Evolutionary conservation across 371 early-diverging fungal species (phyloP).

Genomic region (Spraguea lophii): DNA sequence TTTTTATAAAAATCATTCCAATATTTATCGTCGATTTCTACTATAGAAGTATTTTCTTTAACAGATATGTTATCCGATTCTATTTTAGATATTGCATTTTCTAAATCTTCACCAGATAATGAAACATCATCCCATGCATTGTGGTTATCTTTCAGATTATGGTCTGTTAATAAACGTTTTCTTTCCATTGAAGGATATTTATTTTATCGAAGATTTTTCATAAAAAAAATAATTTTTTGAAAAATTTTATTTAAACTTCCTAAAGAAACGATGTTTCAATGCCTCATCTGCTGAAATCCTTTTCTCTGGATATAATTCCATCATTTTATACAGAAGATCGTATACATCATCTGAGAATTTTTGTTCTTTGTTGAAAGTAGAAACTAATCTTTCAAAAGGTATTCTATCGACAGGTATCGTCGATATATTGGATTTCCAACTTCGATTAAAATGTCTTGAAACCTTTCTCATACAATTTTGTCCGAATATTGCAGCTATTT

Average conservation of each 20-base stretch:
- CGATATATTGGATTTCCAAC: slow-evolving; percentile 45
- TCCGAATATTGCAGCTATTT: slow-evolving; percentile 70
- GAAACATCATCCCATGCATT: slow-evolving; percentile 32
- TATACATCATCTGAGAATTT: slow-evolving; percentile 23
- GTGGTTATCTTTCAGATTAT: no score
- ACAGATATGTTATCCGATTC: slow-evolving; percentile 6
- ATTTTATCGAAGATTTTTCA: no score
- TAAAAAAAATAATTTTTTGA: no score
- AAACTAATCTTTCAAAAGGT: slow-evolving; percentile 39
- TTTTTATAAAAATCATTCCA: slow-evolving; percentile 36
- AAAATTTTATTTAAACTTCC: no score
- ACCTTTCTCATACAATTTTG: slow-evolving; percentile 52
- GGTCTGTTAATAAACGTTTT: no score
- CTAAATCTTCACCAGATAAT: slow-evolving; percentile 6
- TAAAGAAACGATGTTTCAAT: slow-evolving; percentile 39
- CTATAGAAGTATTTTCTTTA: neutral
- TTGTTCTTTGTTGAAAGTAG: slow-evolving; percentile 12
- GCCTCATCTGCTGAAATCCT: slow-evolving; percentile 45
- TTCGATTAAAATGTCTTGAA: slow-evolving; percentile 42
- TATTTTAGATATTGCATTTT: slow-evolving; percentile 16
- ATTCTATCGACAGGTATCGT: slow-evolving; percentile 38
- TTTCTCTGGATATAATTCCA: slow-evolving; percentile 31
- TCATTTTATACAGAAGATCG: slow-evolving; percentile 43
- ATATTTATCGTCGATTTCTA: slow-evolving; percentile 3
- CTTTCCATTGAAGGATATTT: no score